phyloP scores from a whole-genome alignment of 2,329 filamentous ascomycete species.

The Fusarium pseudoanthophilum region DNA sequence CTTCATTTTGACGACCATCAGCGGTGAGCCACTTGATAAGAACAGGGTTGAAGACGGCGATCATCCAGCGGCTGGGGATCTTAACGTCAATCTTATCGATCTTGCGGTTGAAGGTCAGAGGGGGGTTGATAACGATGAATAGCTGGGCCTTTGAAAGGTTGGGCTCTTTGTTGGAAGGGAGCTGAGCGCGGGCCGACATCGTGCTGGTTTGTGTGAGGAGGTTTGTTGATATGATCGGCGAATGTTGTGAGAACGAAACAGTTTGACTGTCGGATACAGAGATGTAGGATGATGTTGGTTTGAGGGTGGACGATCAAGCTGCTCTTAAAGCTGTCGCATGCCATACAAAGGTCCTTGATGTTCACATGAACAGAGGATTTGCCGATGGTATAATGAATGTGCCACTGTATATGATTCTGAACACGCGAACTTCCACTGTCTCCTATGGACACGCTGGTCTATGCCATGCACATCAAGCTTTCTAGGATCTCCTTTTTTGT shows the following conservation, averaged over 20 bases:
- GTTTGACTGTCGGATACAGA: neutral
- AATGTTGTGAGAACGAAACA: neutral
- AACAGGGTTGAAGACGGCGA: neutral
- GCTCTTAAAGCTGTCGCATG: neutral
- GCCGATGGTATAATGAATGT: neutral
- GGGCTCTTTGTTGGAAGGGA: neutral
- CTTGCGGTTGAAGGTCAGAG: neutral
- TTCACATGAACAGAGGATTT: neutral
- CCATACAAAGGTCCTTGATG: accelerated
- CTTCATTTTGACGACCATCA: neutral
- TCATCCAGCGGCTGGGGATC: neutral
- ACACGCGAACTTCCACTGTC: neutral
- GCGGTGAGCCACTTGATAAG: neutral
- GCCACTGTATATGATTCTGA: neutral
- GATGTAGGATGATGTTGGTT: neutral
- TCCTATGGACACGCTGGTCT: neutral
- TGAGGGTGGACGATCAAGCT: too few species aligned
- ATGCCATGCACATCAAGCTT: neutral
- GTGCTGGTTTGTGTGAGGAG: neutral
- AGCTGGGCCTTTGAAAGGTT: neutral
- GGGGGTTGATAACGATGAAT: neutral
- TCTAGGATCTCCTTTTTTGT: neutral
- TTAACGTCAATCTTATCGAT: neutral
- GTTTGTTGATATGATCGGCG: neutral
- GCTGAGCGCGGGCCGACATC: neutral